phyloP scores from a whole-genome alignment of 202 grass and related monocot species.

The Schoenoplectus tabernaemontani region DNA sequence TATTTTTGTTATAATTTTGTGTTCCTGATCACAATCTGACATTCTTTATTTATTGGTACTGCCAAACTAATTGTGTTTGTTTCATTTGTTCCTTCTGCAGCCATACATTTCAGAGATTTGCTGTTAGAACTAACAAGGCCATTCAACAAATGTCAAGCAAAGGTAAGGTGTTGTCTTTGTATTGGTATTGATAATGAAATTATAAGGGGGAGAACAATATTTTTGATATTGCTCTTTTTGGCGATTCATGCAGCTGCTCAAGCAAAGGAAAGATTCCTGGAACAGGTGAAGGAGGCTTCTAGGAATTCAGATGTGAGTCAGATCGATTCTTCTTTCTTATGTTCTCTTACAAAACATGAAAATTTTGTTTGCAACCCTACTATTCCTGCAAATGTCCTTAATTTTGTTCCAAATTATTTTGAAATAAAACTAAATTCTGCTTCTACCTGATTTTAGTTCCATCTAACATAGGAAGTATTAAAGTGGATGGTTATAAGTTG shows the following conservation, averaged over 20 bases:
- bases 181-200: not conserved
- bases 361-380: not conserved
- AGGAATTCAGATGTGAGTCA: constrained; percentile 10
- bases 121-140: constrained; percentile 8
- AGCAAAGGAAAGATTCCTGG: constrained; percentile 13
- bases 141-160: constrained; percentile 14
- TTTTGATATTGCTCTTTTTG: not conserved
- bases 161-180: not conserved
- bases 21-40: not conserved
- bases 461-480: not conserved
- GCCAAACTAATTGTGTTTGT: not conserved
- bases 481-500: not conserved
- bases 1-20: not conserved
- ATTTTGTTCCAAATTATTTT: not conserved
- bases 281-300: constrained; percentile 5
- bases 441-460: not conserved
- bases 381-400: not conserved
- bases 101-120: constrained; percentile 11
- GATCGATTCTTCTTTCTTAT: not conserved
- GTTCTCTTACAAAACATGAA: not conserved
- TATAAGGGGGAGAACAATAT: not conserved
- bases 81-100: not conserved
- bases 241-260: constrained; percentile 10
- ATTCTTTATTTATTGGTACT: not conserved
- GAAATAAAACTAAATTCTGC: not conserved